Evolutionary conservation across 2,329 filamentous ascomycete species (phyloP).

Genomic region (Teratosphaeria nubilosa): DNA sequence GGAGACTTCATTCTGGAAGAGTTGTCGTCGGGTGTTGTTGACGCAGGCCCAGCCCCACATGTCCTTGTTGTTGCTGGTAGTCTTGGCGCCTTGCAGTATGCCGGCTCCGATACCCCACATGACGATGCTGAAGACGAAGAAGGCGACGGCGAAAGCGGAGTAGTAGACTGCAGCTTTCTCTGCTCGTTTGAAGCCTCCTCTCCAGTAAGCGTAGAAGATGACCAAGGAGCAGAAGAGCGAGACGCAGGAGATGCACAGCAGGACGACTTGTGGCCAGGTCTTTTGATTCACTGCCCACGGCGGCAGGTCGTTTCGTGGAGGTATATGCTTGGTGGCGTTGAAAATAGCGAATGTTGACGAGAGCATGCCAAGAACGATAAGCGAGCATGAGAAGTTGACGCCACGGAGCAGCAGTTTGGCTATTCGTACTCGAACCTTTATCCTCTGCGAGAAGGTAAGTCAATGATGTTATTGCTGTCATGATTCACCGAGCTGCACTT

Average conservation of each 20-base stretch:
- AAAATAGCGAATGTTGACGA: constrained; percentile 85
- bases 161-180: constrained; percentile 95
- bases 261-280: constrained; percentile 79
- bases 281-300: constrained; percentile 73
- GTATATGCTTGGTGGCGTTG: constrained; percentile 69
- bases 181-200: constrained; percentile 75
- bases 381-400: constrained; percentile 92
- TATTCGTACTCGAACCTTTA: constrained; percentile 81
- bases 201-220: constrained; percentile 78
- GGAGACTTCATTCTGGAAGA: constrained; percentile 72
- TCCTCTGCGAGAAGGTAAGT: constrained; percentile 50
- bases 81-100: constrained; percentile 68
- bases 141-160: constrained; percentile 82
- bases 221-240: constrained; percentile 70
- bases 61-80: constrained; percentile 67
- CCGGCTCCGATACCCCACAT: constrained; percentile 87
- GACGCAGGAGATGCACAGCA: constrained; percentile 67
- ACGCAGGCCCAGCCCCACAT: constrained; percentile 99
- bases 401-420: constrained; percentile 92
- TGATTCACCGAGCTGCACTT: constrained; percentile 33
- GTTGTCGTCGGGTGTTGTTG: constrained; percentile 62
- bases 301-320: constrained; percentile 68
- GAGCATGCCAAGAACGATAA: constrained; percentile 88
- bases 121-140: constrained; percentile 85
- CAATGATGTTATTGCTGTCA: neutral